Evolutionary conservation across 2,329 filamentous ascomycete species (phyloP), one percentile per base, ranked within the genome.

Genomic region (Xylariaceae sp.): DNA sequence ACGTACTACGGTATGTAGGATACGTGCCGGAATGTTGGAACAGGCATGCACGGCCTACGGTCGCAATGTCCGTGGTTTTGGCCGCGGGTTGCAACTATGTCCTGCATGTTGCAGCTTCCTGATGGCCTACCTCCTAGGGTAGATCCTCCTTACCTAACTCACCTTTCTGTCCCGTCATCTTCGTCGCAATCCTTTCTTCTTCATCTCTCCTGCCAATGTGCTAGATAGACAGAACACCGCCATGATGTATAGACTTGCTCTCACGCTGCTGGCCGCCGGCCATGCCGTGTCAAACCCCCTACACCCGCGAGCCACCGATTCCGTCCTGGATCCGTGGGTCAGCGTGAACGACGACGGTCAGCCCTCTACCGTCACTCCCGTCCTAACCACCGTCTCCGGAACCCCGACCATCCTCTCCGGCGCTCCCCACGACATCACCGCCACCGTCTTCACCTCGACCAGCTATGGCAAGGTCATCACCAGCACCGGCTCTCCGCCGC

Each of bases 251-350:
- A 47, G 47, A 30, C 52, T 62, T 21, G 47, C 36, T 19, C 62
- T 61, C 15, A 45, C 65, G 59, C 60, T 68, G 54, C 59, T 62
- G 21, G 59, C 64, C 7, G 59, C 64, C 7, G 58, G 54, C 12
- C 52, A 55, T 39, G 65, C 65, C 13, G 47, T 61, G 19, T 65
- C 66, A n/a, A 65, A 36, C 42, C 43, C 32, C 12, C 40, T 49
- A 2, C 47, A 51, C 19, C 56, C 51, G 1, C 58, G 63, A 51
- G 45, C 59, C 22, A 61, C 61, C n/a, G 60, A 64, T 43, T 61
- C 68, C n/a, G 67, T 70, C 40, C 72, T 74, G 5, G 73, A 72
- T 18, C 71, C 74, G 32, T 83, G 80, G 80, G 76, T 82, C 44
- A 73, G 71, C 3, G 75, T 83, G 56, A 70, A 76, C 63, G 71